A percentile compares a stretch with the other conserved stretches of the same genome.
Evolutionary conservation across 768 basidiomycete genomes (phyloP).

Genomic region (Nidularia sp.): DNA sequence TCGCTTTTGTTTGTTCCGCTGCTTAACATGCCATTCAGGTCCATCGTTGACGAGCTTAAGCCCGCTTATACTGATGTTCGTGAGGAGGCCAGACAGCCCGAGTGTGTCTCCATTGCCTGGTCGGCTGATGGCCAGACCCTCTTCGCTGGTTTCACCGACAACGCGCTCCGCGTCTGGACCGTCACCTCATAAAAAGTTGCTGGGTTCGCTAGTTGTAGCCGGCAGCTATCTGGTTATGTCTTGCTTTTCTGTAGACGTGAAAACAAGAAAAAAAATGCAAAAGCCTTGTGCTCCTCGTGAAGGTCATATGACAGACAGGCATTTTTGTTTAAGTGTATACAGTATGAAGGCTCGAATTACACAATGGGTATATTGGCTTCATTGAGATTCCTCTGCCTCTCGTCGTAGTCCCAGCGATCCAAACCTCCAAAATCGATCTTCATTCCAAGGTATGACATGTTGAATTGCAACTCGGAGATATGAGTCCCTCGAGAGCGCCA

Average conservation of each 20-base stretch:
- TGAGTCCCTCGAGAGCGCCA: constrained; percentile 73
- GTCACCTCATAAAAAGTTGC: constrained; percentile 55
- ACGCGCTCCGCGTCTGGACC: constrained; percentile 89
- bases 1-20: not conserved
- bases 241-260: constrained; percentile 18
- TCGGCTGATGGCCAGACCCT: constrained; percentile 97
- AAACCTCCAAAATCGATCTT: constrained; percentile 73
- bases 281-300: constrained; percentile 14
- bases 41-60: constrained; percentile 98
- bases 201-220: constrained; percentile 14
- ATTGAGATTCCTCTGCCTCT: constrained; percentile 60
- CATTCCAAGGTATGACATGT: constrained; percentile 54
- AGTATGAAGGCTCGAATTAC: not conserved
- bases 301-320: too few species aligned
- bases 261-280: constrained; percentile 29
- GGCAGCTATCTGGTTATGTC: constrained; percentile 13
- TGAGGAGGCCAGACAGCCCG: constrained; percentile 72
- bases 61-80: constrained; percentile 83
- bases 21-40: constrained; percentile 39
- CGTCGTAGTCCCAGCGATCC: constrained; percentile 67
- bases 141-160: constrained; percentile 96
- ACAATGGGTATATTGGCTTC: constrained; percentile 30
- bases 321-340: not conserved
- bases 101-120: constrained; percentile 98
- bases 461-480: constrained; percentile 70